phyloP scores from a whole-genome alignment of 441 rosid genomes.

The Erodium trifolium region DNA sequence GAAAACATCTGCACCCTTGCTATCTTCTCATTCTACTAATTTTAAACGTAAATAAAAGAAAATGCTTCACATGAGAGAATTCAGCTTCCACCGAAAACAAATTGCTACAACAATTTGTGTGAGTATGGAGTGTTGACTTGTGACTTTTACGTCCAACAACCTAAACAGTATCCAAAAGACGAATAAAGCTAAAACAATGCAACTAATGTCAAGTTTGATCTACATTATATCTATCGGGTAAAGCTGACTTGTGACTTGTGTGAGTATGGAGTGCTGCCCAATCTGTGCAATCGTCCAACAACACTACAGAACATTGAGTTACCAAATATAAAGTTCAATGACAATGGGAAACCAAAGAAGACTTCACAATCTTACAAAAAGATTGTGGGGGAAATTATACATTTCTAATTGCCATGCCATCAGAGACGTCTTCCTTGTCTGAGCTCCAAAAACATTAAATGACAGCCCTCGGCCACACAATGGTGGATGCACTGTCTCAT shows the following conservation, averaged over 20 bases:
- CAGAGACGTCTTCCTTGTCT: too few species aligned
- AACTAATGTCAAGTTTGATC: slow-evolving; percentile 1
- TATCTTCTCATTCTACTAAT: background rate
- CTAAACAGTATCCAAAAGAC: background rate
- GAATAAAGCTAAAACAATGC: background rate
- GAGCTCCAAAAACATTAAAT: background rate
- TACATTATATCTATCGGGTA: background rate
- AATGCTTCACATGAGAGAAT: background rate
- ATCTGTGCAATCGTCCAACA: background rate
- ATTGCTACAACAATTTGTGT: too few species aligned
- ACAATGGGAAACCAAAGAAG: background rate
- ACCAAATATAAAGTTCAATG: background rate
- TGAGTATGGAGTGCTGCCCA: background rate
- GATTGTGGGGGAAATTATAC: background rate
- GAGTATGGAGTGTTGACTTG: too few species aligned
- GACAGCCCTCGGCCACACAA: background rate
- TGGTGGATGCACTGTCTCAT: too few species aligned
- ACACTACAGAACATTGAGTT: background rate
- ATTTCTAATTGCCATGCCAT: background rate
- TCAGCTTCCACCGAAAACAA: background rate
- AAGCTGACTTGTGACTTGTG: background rate
- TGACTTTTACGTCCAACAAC: too few species aligned
- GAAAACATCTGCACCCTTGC: background rate
- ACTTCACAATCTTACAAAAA: background rate
- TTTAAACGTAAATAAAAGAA: background rate